These are phyloP conservation scores for Aureobasidium sp. DNA, from an alignment of 2,329 filamentous ascomycete species.

Conservation along the genomic window DNA sequence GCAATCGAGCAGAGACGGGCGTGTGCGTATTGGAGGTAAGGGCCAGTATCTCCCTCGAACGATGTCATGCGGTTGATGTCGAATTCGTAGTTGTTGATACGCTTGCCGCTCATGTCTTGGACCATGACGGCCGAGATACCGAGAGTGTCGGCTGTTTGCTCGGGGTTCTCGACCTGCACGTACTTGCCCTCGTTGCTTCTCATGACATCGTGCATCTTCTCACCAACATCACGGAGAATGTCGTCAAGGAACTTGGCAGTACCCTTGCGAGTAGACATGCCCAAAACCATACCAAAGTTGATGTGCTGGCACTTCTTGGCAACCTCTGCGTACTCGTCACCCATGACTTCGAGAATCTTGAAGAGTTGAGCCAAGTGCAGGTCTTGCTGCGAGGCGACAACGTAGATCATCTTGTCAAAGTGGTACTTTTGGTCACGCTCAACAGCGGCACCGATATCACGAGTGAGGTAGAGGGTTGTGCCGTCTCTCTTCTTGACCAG, in stretches of 20 bases:
- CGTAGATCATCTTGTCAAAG: constrained; percentile 62
- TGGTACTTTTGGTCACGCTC: constrained; percentile 55
- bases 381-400: constrained; percentile 57
- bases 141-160: constrained; percentile 72
- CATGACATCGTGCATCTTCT: constrained; percentile 99
- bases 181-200: constrained; percentile 85
- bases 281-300: constrained; percentile 59
- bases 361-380: constrained; percentile 57
- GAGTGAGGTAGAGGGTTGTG: constrained; percentile 59
- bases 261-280: constrained; percentile 57
- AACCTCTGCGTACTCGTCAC: constrained; percentile 46
- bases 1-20: constrained; percentile 56
- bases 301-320: constrained; percentile 53
- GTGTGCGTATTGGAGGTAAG: constrained; percentile 77
- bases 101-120: constrained; percentile 94
- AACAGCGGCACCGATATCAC: constrained; percentile 58
- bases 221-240: constrained; percentile 54
- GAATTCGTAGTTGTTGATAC: constrained; percentile 62
- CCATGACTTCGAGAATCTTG: constrained; percentile 56
- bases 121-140: constrained; percentile 96
- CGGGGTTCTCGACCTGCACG: constrained; percentile 75
- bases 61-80: constrained; percentile 76
- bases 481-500: constrained; percentile 60
- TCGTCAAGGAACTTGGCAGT: constrained; percentile 40
- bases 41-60: constrained; percentile 78